phyloP scores from a whole-genome alignment of 257 asterid species.

The Solanum verrucosum region DNA sequence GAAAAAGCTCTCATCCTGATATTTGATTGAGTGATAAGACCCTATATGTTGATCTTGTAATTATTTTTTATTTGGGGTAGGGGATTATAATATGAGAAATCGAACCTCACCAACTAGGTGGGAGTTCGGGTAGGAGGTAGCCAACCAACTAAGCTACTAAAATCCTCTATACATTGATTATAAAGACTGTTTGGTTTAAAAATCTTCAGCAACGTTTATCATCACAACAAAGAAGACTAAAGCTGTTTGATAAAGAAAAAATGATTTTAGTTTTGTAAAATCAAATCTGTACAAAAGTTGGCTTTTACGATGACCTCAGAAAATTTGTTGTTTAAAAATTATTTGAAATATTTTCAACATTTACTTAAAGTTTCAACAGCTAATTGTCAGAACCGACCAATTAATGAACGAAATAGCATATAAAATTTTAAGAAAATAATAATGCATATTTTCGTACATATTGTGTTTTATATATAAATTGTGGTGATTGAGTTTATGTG shows the following conservation, averaged over 20 bases:
- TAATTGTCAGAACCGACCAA: neutral
- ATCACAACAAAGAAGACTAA: neutral
- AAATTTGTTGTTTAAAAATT: too few relatives aligned
- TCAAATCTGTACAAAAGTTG: too few relatives aligned
- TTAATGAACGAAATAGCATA: neutral
- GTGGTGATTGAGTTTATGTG: neutral
- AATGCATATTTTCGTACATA: neutral
- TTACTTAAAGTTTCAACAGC: neutral
- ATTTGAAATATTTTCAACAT: neutral
- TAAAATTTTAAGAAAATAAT: too few relatives aligned
- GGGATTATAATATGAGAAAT: too few relatives aligned
- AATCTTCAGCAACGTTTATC: neutral
- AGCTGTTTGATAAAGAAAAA: neutral
- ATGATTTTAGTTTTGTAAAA: neutral
- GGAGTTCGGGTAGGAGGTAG: neutral
- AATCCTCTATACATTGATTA: neutral
- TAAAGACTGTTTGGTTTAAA: neutral
- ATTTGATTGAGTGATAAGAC: too few relatives aligned
- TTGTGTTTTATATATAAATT: neutral
- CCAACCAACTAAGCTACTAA: neutral
- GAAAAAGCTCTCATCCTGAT: too few relatives aligned
- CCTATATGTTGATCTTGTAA: too few relatives aligned
- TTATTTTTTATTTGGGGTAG: neutral
- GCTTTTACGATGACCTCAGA: too few relatives aligned
- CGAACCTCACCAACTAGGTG: neutral